Evolutionary conservation across 2,329 filamentous ascomycete species (phyloP), one percentile per base, ranked within the genome.

Genomic region (Aspergillus candidus): DNA sequence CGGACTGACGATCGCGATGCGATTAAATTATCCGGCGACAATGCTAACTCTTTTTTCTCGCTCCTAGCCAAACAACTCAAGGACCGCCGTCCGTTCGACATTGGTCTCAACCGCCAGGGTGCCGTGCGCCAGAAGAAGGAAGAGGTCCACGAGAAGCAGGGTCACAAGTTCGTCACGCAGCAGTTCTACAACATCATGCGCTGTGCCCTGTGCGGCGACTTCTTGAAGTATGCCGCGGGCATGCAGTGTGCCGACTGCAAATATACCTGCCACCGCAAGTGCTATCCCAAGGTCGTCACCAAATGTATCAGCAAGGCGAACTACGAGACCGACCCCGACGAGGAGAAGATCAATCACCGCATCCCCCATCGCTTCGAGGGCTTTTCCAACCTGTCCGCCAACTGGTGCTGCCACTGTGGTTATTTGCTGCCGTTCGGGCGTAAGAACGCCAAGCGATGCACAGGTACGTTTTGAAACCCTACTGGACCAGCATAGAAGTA

Each of bases 121-220:
- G 93, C 93, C 52, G 89, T 98, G 55, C 88, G 93, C 55, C 91
- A 98, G 71, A 88, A 88, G 62, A 98, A 98, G 73, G 93, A 98
- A 68, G 90, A 97, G 61, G 84, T 98, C 4, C 88, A 96, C 71
- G 93, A 98, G 72, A 95, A 96, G 76, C 96, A 95, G 65, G 93
- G 93, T 38, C 93, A 98, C 82, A 98, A 97, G 72, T 98, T 98
- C 63, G 84, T 97, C 44, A 87, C 93, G 61, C 90, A 96, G 66
- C 93, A 96, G 67, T 98, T 98, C 70, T 98, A 97, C 82, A 98
- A 97, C 77, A 96, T 98, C 63, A 98, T 98, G 93, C 91, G 93
- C 50, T 98, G 93, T 70, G 93, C 93, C 11, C 82, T 97, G 31
- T 98, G 93, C 65, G 93, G 90, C 48, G 93, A 98, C 56, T 97